Evolutionary conservation across 805 yeast species (phyloP).

Genomic region (Ogataea paraovalis): DNA sequence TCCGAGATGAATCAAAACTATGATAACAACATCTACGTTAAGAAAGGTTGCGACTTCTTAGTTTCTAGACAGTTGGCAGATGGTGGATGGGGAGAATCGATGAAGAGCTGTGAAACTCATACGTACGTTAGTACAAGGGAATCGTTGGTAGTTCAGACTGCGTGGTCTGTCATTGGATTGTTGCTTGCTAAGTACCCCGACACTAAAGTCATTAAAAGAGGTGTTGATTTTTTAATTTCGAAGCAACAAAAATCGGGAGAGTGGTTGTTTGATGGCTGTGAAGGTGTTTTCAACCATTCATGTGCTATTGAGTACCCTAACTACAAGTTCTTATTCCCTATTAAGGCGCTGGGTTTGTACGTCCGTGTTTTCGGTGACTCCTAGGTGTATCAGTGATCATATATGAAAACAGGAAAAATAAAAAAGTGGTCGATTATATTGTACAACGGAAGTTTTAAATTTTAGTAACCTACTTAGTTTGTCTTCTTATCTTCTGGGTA

Average conservation of each 20-base stretch:
- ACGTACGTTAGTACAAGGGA: conserved; percentile 58
- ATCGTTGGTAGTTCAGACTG: conserved; percentile 80
- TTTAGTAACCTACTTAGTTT: conserved; percentile 4
- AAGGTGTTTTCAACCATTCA: conserved; percentile 95
- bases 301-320: conserved; percentile 93
- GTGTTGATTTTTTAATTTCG: conserved; percentile 55
- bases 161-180: conserved; percentile 88
- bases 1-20: conserved; percentile 64
- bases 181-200: conserved; percentile 80
- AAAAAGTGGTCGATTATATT: neutral
- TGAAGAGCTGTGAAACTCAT: conserved; percentile 82
- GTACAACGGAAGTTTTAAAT: neutral
- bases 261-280: conserved; percentile 79
- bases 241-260: conserved; percentile 76
- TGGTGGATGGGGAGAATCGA: conserved; percentile 98
- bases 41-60: conserved; percentile 81
- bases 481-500: conserved; percentile 70
- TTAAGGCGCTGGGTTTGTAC: conserved; percentile 86
- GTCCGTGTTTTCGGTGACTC: conserved; percentile 22
- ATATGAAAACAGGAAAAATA: neutral
- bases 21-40: conserved; percentile 55
- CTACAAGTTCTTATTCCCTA: conserved; percentile 82
- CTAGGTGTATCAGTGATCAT: conserved; percentile 7
- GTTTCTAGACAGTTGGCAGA: conserved; percentile 71
- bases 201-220: conserved; percentile 54